These are phyloP conservation scores for Theobroma cacao DNA, from an alignment of 345 rosid species.

Conservation along the genomic window DNA sequence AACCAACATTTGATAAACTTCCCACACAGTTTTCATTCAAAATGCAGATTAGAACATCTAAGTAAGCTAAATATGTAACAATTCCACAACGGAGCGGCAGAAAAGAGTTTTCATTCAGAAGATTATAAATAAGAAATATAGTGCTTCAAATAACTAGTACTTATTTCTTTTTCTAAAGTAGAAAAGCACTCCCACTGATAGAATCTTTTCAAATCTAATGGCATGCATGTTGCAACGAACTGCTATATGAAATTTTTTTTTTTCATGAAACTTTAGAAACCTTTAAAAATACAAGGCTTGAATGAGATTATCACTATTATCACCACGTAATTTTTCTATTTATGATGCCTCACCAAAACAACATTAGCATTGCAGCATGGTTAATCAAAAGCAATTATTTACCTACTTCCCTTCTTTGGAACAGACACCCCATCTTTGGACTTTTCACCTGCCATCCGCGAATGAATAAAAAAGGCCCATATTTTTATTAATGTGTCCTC, in stretches of 20 bases:
- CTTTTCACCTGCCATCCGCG: constrained; percentile 99
- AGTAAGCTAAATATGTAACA: neutral
- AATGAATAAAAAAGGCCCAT: constrained; percentile 95
- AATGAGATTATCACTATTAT: constrained; percentile 21
- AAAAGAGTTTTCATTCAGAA: neutral
- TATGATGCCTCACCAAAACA: constrained; percentile 40
- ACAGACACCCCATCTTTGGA: constrained; percentile 97
- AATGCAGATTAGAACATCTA: neutral
- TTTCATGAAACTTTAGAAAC: constrained; percentile 8
- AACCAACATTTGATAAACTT: neutral
- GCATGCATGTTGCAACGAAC: constrained; percentile 4
- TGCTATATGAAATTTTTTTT: neutral
- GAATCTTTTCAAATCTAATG: constrained; percentile 10
- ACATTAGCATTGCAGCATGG: constrained; percentile 42
- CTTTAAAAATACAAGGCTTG: constrained; percentile 23
- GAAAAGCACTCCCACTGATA: neutral
- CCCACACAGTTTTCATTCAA: neutral
- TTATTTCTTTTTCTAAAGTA: neutral
- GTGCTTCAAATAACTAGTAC: too few species aligned
- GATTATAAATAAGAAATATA: neutral
- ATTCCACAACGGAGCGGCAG: neutral
- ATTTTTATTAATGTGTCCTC: constrained; percentile 77
- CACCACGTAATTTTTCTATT: constrained; percentile 26
- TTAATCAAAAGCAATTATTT: constrained; percentile 77
- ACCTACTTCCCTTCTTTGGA: constrained; percentile 99